Percentiles rank a stretch among this genome's conserved stretches.
Conservation (phyloP, 2,329 filamentous ascomycete genomes). For the Aspergillaceae sp. region DNA sequence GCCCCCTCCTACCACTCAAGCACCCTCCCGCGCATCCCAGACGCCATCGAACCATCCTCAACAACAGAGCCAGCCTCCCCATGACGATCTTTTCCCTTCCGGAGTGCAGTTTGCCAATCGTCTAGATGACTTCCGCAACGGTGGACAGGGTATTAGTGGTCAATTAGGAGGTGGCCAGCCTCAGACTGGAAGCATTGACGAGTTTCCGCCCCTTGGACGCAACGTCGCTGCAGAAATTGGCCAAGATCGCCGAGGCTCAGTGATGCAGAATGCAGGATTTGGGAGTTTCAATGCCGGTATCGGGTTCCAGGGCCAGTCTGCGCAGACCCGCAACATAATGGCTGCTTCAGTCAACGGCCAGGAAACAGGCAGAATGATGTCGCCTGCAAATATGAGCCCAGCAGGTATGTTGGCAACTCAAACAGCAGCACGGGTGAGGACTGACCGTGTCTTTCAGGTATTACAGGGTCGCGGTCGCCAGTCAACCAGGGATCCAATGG, state of each 20-base stretch:
- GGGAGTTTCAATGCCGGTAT: slow-evolving; percentile 32
- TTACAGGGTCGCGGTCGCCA: slow-evolving; percentile 34
- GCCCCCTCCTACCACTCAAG: slow-evolving; percentile 34
- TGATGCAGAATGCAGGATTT: slow-evolving; percentile 44
- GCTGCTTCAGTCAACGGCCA: slow-evolving; percentile 31
- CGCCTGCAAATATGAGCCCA: slow-evolving; percentile 22
- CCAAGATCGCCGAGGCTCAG: slow-evolving; percentile 41
- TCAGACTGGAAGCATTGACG: slow-evolving; percentile 50
- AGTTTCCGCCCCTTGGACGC: slow-evolving; percentile 53
- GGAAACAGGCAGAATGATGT: slow-evolving; percentile 27
- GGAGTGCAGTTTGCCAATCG: slow-evolving; percentile 44
- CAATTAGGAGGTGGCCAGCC: slow-evolving; percentile 45
- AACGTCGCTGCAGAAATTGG: slow-evolving; percentile 43
- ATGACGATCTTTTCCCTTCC: slow-evolving; percentile 40
- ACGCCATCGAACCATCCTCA: slow-evolving; percentile 28
- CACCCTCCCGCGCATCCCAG: slow-evolving; percentile 33
- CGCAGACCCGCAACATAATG: slow-evolving; percentile 24
- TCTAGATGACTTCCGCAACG: slow-evolving; percentile 50
- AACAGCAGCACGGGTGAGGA: not conserved
- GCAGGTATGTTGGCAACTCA: slow-evolving; percentile 17
- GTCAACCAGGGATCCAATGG: slow-evolving; percentile 37
- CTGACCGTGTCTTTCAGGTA: slow-evolving; percentile 20
- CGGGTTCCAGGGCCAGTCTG: slow-evolving; percentile 36
- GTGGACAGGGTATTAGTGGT: slow-evolving; percentile 46
- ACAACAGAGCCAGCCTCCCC: slow-evolving; percentile 39